Conservation (phyloP, 257 asterid species). For the Solanum pimpinellifolium region DNA sequence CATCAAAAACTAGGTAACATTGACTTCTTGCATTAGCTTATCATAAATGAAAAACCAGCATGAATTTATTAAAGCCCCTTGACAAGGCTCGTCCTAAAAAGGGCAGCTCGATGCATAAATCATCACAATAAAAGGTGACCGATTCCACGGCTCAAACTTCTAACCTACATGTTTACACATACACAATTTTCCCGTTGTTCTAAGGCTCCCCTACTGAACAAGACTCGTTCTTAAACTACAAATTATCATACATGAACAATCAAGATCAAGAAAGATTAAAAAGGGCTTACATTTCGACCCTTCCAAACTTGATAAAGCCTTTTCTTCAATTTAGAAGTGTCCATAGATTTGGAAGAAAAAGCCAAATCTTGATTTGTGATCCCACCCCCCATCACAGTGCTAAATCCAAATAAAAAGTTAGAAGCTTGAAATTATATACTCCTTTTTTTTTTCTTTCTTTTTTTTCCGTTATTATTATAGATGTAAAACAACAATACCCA, state of each 20-base stretch:
- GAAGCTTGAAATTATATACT: not conserved
- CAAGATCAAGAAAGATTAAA: not conserved
- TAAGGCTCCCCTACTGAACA: not conserved
- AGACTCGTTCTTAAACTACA: not conserved
- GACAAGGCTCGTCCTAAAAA: not conserved
- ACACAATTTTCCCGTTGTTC: not conserved
- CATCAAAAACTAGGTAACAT: not conserved
- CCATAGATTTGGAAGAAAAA: slow-evolving; percentile 31
- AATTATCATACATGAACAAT: not conserved
- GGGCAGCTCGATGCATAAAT: not conserved
- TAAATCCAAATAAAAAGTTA: not conserved
- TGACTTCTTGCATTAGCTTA: not conserved
- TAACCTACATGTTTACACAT: not conserved
- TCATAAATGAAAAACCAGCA: not conserved
- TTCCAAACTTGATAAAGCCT: slow-evolving; percentile 83
- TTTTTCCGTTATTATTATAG: slow-evolving; percentile 1
- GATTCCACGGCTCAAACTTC: not conserved
- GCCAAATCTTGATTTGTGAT: slow-evolving; percentile 32
- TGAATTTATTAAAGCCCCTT: not conserved
- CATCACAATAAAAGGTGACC: not conserved
- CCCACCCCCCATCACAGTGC: slow-evolving; percentile 27
- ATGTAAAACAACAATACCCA: slow-evolving; percentile 18
- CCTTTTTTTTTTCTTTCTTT: not conserved
- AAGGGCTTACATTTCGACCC: slow-evolving; percentile 67
- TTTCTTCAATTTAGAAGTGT: slow-evolving; percentile 34